Evolutionary conservation across 1,284 basidiomycete genomes (phyloP).

Genomic region (Rhodotorula sp.): DNA sequence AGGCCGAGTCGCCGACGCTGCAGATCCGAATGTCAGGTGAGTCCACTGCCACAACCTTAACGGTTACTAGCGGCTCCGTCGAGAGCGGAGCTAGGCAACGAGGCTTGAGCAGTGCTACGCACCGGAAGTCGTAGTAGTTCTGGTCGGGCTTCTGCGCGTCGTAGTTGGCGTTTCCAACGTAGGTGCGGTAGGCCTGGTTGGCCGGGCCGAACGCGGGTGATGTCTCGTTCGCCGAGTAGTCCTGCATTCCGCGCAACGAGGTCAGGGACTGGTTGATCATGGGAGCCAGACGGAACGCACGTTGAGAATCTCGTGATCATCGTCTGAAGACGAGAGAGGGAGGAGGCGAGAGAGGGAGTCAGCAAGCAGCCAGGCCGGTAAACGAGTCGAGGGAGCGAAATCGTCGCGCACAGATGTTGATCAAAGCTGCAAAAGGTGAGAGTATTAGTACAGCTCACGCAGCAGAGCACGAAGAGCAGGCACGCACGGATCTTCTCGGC

Average conservation of each 20-base stretch:
- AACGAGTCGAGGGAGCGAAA: no score
- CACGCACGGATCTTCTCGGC: constrained; percentile 54
- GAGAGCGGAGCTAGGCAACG: no score
- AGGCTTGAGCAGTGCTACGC: no score
- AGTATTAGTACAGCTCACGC: constrained; percentile 2
- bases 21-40: neutral
- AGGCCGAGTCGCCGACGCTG: constrained; percentile 64
- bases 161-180: constrained; percentile 68
- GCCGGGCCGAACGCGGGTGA: constrained; percentile 63
- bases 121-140: constrained; percentile 46
- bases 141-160: constrained; percentile 56
- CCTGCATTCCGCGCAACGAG: constrained; percentile 43
- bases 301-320: constrained; percentile 69
- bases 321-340: constrained; percentile 41
- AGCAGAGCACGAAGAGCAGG: constrained; percentile 1
- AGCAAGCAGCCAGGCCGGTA: no score
- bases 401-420: constrained; percentile 56
- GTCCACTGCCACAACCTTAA: no score
- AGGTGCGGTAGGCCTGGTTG: constrained; percentile 65
- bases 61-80: no score
- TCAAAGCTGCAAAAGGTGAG: constrained; percentile 56
- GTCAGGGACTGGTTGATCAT: neutral
- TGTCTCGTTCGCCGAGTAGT: constrained; percentile 62
- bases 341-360: no score
- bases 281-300: neutral